Conservation (phyloP, 495 filamentous ascomycete species). For the Penicillium cinerascens region DNA sequence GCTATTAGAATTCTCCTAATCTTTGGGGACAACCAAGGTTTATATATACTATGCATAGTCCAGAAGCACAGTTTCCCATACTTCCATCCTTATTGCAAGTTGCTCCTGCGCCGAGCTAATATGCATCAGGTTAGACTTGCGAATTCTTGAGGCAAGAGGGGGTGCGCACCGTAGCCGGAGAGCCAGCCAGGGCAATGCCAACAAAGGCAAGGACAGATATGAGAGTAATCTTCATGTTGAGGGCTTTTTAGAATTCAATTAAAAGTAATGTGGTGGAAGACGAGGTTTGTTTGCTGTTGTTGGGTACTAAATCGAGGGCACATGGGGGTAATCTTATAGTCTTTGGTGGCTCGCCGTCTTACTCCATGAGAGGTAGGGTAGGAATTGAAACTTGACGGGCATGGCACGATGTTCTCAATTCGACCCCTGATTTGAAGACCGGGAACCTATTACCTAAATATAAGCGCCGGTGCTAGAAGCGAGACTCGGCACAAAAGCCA, state of each 20-base stretch:
- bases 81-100: constrained; percentile 1
- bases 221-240: background rate
- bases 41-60: background rate
- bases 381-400: background rate
- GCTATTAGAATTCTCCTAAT: background rate
- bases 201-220: background rate
- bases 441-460: background rate
- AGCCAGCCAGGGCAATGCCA: background rate
- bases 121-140: background rate
- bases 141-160: background rate
- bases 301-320: background rate
- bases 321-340: background rate
- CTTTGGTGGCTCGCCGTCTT: background rate
- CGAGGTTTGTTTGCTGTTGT: background rate
- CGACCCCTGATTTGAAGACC: background rate
- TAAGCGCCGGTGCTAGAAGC: background rate
- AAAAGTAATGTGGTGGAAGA: background rate
- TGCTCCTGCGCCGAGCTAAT: background rate
- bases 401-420: background rate
- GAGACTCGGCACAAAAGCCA: background rate
- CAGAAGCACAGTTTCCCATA: background rate
- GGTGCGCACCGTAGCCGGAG: background rate
- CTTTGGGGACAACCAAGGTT: background rate
- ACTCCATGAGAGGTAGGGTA: background rate
- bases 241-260: background rate